These are phyloP conservation scores for cucumber (Cucumis sativus) DNA, from an alignment of 306 rosid species.

Conservation along the genomic window Cucumber_9930_V3 NC_026657.2:4395001-4395500, in stretches of 20 bases:
- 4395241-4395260: neutral
- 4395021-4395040: conserved; percentile 65
- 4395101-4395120: neutral
- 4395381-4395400: neutral
- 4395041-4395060: conserved; percentile 85
- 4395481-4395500: no score
- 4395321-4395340: neutral
- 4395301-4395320: neutral
- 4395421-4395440: neutral
- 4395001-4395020: conserved; percentile 67
- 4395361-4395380: neutral
- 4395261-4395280: neutral
- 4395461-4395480: no score
- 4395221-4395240: neutral
- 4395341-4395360: neutral
- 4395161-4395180: neutral
- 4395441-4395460: neutral
- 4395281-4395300: neutral
- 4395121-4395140: neutral
- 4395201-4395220: neutral
- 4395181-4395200: neutral
- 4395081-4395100: neutral
- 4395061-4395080: conserved; percentile 83
- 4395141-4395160: neutral
- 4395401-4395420: neutral